Base-by-base conservation (phyloP, 805 yeast genomes). In the Wickerhamomyces subpelliculosus region DNA sequence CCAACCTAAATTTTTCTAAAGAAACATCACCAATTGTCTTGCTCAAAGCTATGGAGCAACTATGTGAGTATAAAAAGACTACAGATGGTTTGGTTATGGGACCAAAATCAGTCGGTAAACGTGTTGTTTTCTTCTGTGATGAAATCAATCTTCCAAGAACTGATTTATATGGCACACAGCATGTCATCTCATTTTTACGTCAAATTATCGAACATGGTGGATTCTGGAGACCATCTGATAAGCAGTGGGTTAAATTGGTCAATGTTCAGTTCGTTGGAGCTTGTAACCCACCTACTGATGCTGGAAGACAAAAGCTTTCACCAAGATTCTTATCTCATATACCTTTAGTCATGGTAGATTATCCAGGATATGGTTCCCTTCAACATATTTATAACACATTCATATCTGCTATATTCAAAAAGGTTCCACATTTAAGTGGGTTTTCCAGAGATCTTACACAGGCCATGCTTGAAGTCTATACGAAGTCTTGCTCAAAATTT, bases 221-320 rank as follows among this genome's bases (percentile, higher is more conserved):
- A 0, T 90, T 87, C 53, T 87, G 95, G 93, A 68, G 75, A 35
- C 58, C 69, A 0, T 50, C 59, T 10, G 75, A 74, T 22, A 65
- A 68, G 34, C 67, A 68, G 20, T 90, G 96, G 95, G 76, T 89
- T 2, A 45, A 63, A 0, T 42, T 87, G 8, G 63, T 68, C 14
- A 70, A 78, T 33, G 67, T 90, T 21, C 94, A 84, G 51, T 70
- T 90, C 61, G 93, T 88, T n/a, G 97, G 94, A 8, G 97, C 97
- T 0, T 90, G 97, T 57, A 90, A 90, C 52, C 93, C 96, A 1
- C 80, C 96, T 0, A 68, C 79, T 1, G 94, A 84, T 57, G 74
- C 78, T 4, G 96, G 96, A 0, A 68, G 97, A 43, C 63, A 70
- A 10, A 55, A 54, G 3, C 52, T 90, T 18, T 64, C 78, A 1